Evolutionary conservation across 2,329 filamentous ascomycete species (phyloP).

Genomic region (Thelonectria discophora): DNA sequence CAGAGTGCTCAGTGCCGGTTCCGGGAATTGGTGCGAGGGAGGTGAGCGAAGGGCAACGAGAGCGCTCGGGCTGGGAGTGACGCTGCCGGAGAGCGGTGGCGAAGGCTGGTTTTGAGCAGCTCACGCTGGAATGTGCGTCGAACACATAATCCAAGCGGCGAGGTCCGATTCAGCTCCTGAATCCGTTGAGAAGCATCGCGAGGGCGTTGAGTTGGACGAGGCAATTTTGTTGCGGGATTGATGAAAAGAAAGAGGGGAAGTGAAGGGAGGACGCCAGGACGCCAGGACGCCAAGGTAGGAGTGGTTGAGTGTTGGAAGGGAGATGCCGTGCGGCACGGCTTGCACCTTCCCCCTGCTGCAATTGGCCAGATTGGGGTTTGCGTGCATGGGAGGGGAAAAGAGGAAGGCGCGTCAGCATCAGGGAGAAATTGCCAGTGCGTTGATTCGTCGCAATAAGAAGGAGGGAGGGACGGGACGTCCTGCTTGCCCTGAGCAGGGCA

Average conservation of each 20-base stretch:
- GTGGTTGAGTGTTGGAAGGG: background rate
- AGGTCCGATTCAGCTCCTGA: constrained; percentile 6
- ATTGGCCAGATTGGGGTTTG: constrained; percentile 4
- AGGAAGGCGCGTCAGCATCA: constrained; percentile 17
- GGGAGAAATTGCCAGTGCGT: constrained; percentile 19
- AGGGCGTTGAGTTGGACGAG: background rate
- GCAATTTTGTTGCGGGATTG: constrained; percentile 3
- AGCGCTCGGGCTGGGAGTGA: background rate
- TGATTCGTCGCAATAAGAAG: constrained; percentile 37
- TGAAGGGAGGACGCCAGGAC: background rate
- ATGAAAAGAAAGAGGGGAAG: background rate
- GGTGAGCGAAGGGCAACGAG: background rate
- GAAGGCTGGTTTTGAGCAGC: background rate
- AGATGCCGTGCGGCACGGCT: constrained; percentile 7
- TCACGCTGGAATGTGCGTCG: background rate
- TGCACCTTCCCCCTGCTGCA: constrained; percentile 18
- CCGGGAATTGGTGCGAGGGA: background rate
- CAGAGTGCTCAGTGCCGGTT: background rate
- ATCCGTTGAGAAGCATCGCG: background rate
- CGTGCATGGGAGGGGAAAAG: constrained; percentile 12
- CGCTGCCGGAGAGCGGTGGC: background rate
- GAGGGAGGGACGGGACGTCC: constrained; percentile 15
- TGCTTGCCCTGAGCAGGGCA: background rate
- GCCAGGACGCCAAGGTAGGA: background rate
- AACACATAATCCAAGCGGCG: constrained; percentile 1